Base-by-base conservation (phyloP, 768 basidiomycete genomes). In the Lactarius sanguifluus region DNA sequence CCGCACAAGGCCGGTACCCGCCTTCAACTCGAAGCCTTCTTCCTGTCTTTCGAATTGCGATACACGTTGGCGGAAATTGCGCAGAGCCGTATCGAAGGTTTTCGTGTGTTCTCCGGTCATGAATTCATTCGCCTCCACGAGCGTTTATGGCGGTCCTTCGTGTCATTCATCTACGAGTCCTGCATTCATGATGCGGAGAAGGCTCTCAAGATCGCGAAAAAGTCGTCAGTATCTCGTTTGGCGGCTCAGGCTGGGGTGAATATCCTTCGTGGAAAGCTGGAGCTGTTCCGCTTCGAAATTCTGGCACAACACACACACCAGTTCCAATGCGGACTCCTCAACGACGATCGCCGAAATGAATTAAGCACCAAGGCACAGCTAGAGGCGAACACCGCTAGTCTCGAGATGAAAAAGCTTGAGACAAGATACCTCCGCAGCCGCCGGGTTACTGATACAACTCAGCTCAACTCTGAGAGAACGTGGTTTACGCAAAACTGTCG, bases 11-110 rank as follows among this genome's bases (percentile, higher is more conserved):
- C 78, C 7, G 75, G 77, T 52, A 71, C 72, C 0, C 75, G 76
- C 5, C 76, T 75, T 72, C 71, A 71, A 41, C 71, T 77, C 41
- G 77, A 79, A 52, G 79, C 75, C 0, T 72, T 77, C 63, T 71
- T 77, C 66, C 64, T 75, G 23, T 75, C 75, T 15, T 73, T 81
- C 50, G 73, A 78, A n/a, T 64, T 79, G 6, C 77, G 80, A 6
- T 73, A 75, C 38, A 62, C 70, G 13, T 65, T 81, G 23, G 77
- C 73, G 0, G 65, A 75, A 23, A 57, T 78, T 15, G 79, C 77
- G 7, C 60, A 67, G 59, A 66, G 68, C 20, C 73, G 74, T 28
- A 59, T 73, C 36, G 65, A 69, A 13, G 69, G 63, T 7, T 59
- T 75, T 5, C 18, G 60, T 5, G 34, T 30, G 0, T 47, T 59